These are phyloP conservation scores for Kurtzmaniella quercitrusa DNA, from an alignment of 1,139 yeast genomes.

Conservation along the genomic window DNA sequence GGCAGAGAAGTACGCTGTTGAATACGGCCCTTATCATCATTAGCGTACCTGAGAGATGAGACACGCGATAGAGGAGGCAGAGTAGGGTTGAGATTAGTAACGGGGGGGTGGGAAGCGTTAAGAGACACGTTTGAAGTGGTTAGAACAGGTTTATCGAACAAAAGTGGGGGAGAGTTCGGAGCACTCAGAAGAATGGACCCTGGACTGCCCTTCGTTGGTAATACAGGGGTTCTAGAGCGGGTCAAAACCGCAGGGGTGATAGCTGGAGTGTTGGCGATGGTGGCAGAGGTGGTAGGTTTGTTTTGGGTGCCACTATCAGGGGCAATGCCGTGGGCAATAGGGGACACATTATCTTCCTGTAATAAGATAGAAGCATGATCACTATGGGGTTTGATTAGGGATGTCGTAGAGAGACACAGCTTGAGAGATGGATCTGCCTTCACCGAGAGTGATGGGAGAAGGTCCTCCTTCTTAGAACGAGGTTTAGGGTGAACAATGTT, in stretches of 20 bases:
- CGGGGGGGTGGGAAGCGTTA: not conserved
- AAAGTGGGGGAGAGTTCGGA: conserved; percentile 7
- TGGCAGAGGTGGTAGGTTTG: conserved; percentile 3
- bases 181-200: conserved; percentile 7
- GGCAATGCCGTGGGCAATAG: conserved; percentile 19
- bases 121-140: not conserved
- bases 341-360: conserved; percentile 19
- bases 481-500: conserved; percentile 4
- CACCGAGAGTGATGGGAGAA: conserved; percentile 13
- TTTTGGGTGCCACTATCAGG: conserved; percentile 2
- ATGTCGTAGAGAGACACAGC: conserved; percentile 19
- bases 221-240: not conserved
- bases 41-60: conserved; percentile 14
- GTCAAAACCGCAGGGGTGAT: not conserved
- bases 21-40: conserved; percentile 12
- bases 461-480: not conserved
- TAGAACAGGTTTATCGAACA: not conserved
- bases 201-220: conserved; percentile 3
- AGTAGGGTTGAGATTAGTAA: not conserved
- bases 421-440: conserved; percentile 20
- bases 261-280: not conserved
- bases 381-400: conserved; percentile 4
- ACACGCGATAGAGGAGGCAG: conserved; percentile 9
- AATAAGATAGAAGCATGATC: conserved; percentile 19
- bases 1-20: conserved; percentile 7